Conservation (phyloP, 257 asterid genomes). For the Primulina huaijiensis region DNA sequence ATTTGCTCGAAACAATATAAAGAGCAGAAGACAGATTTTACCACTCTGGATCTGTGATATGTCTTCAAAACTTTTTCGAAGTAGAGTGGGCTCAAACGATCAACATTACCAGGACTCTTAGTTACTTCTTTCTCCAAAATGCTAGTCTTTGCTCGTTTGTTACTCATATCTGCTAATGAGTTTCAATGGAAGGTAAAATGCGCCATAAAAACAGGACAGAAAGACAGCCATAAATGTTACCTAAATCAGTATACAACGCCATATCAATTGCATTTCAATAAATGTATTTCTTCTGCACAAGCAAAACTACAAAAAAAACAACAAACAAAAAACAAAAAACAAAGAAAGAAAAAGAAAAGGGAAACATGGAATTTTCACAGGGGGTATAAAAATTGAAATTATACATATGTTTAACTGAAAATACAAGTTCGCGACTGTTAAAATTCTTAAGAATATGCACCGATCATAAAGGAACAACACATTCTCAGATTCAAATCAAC, state of each 20-base stretch:
- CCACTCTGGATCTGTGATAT: conserved; percentile 15
- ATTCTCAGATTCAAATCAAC: too few species aligned
- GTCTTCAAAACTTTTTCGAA: background rate
- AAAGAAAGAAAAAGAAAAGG: too few species aligned
- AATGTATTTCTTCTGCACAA: too few species aligned
- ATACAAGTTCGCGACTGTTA: too few species aligned
- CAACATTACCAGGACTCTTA: background rate
- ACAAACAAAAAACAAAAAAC: too few species aligned
- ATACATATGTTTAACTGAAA: too few species aligned
- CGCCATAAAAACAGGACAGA: background rate
- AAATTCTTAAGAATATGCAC: too few species aligned
- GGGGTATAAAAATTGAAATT: too few species aligned
- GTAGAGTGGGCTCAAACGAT: background rate
- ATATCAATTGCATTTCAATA: background rate
- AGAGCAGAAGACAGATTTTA: background rate
- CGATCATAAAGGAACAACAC: too few species aligned
- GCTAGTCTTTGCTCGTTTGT: background rate
- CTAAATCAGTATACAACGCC: background rate
- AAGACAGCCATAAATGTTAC: background rate
- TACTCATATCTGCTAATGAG: background rate
- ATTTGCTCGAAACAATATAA: too few species aligned
- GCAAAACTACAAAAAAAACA: too few species aligned
- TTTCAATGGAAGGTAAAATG: background rate
- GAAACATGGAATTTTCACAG: too few species aligned
- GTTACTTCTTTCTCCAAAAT: background rate